Base-by-base conservation (phyloP, 2,329 filamentous ascomycete genomes). In the Aureobasidium sp. region DNA sequence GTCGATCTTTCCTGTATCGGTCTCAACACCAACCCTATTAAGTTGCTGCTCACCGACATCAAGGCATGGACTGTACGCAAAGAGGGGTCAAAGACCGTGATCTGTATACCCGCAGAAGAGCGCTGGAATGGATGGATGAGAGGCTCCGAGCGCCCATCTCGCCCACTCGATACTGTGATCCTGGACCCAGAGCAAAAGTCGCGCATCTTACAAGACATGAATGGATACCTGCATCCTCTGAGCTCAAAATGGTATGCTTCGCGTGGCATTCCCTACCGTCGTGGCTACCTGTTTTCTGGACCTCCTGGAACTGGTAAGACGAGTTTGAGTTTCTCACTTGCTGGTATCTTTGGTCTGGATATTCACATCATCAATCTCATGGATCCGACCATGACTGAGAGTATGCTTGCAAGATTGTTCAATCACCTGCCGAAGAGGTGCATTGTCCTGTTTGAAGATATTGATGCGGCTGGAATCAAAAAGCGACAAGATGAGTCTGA, bases 161-260 rank as follows among this genome's bases (percentile, higher is more conserved):
- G 89, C 16, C 86, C 87, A 0, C 88, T 93, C 78, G 79, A 81
- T 54, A 93, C 89, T 0, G 89, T 95, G 1, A 85, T 91, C 2
- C 79, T 94, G 5, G 87, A 90, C 64, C 76, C 80, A 9, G 72
- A 79, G 49, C 82, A 89, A 68, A 93, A 92, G 73, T 76, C 80
- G 1, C 78, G 80, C 36, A 79, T 93, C 3, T 74, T 92, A 10
- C 76, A 77, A 30, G 90, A 94, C 67, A 86, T 93, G 68, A 89
- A 89, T 66, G 88, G 91, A 67, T 93, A 90, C 65, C 78, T 94
- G 0, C 84, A 90, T 59, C 88, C 89, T 0, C 76, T 79, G 0
- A 89, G 85, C 0, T 82, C 85, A 1, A 79, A 85, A n/a, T 96
- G 90, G 90, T 96, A 96, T 70, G 81, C 86, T 0, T 88, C 90